These are phyloP conservation scores for Ustilago xerochloae DNA, from an alignment of 1,284 basidiomycete species.

Conservation along the genomic window DNA sequence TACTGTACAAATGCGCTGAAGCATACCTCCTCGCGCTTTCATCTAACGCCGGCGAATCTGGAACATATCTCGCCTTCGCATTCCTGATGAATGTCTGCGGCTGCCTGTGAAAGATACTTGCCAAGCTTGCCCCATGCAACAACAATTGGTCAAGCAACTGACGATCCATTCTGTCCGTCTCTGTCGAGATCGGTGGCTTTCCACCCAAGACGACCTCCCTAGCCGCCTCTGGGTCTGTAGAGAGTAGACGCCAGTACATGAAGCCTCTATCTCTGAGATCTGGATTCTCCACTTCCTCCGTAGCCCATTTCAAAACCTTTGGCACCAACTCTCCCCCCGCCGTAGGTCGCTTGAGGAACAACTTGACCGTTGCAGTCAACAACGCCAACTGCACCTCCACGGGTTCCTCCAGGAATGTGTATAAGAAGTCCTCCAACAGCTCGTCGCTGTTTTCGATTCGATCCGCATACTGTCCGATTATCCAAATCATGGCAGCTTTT, in stretches of 20 bases:
- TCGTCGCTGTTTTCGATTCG: conserved; percentile 96
- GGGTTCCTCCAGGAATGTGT: conserved; percentile 92
- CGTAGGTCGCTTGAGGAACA: conserved; percentile 94
- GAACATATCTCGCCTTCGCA: conserved; percentile 56
- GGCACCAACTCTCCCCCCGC: conserved; percentile 90
- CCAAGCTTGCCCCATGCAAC: conserved; percentile 60
- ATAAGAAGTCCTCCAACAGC: conserved; percentile 89
- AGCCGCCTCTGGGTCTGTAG: conserved; percentile 86
- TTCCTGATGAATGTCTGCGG: conserved; percentile 63
- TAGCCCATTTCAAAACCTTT: conserved; percentile 95
- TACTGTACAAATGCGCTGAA: conserved; percentile 55
- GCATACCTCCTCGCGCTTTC: conserved; percentile 54
- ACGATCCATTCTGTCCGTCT: conserved; percentile 88
- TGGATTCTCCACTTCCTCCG: conserved; percentile 96
- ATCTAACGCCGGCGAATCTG: conserved; percentile 58
- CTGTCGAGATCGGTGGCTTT: conserved; percentile 96
- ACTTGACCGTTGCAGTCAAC: conserved; percentile 92
- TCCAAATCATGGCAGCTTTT: conserved; percentile 97
- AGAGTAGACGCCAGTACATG: conserved; percentile 99
- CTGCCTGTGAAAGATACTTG: conserved; percentile 61
- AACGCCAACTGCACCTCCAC: conserved; percentile 94
- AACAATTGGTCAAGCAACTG: conserved; percentile 64
- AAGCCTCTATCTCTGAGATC: conserved; percentile 96
- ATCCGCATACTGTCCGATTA: conserved; percentile 95
- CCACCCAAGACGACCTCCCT: conserved; percentile 89